phyloP scores from a whole-genome alignment of 2,329 filamentous ascomycete genomes.

The Paramyrothecium sp. region DNA sequence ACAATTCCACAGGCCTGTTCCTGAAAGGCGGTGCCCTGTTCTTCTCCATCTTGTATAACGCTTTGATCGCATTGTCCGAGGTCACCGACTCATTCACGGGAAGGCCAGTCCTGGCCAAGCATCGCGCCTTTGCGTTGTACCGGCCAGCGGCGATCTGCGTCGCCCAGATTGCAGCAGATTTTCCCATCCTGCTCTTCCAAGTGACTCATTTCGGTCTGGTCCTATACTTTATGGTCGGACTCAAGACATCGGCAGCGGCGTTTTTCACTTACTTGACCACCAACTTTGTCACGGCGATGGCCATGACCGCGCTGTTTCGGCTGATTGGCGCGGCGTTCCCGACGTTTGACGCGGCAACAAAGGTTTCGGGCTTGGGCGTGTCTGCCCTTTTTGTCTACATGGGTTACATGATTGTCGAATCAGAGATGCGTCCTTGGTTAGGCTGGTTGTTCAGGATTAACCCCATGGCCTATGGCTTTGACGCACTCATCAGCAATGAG shows the following conservation, averaged over 20 bases:
- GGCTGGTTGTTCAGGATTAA: neutral
- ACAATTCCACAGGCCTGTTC: neutral
- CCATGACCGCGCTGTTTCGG: neutral
- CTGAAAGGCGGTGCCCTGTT: neutral
- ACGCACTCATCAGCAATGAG: neutral
- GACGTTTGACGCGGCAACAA: neutral
- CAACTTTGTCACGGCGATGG: neutral
- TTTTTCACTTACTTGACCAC: neutral
- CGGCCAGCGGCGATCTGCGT: neutral
- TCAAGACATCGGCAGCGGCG: neutral
- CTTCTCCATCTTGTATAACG: neutral
- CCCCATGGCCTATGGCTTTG: neutral
- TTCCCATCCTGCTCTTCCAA: neutral
- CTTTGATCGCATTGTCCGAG: neutral
- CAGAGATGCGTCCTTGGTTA: neutral
- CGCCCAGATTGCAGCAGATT: neutral
- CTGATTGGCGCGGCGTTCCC: neutral
- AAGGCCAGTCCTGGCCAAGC: neutral
- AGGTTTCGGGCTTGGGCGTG: neutral
- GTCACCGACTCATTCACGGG: neutral
- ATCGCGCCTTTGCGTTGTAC: neutral
- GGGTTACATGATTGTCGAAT: neutral
- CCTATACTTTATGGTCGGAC: neutral
- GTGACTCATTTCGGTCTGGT: neutral
- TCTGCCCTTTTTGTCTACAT: neutral